Conservation (phyloP, 257 asterid species). For the Rhazya stricta region DNA sequence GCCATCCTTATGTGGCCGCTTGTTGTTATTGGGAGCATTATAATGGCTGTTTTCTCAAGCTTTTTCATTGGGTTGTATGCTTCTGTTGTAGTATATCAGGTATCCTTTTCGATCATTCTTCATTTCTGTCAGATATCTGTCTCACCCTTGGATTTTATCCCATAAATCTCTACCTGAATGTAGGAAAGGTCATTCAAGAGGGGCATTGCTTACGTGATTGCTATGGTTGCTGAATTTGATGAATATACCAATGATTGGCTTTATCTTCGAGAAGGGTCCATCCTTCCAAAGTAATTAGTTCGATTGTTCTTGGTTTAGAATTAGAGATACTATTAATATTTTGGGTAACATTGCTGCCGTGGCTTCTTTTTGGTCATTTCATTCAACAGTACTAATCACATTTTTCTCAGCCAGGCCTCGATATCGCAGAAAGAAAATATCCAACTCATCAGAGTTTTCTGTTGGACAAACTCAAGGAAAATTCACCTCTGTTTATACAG, state of each 20-base stretch:
- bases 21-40: constrained; percentile 69
- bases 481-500: constrained; percentile 37
- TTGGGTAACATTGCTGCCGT: neutral
- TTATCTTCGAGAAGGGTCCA: constrained; percentile 85
- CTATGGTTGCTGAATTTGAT: constrained; percentile 94
- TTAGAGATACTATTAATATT: neutral
- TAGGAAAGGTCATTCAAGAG: constrained; percentile 84
- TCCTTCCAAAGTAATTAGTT: constrained; percentile 73
- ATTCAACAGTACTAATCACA: constrained; percentile 17
- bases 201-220: constrained; percentile 71
- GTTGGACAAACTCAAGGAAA: constrained; percentile 42
- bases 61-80: constrained; percentile 82
- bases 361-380: neutral
- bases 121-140: neutral
- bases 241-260: constrained; percentile 97
- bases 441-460: constrained; percentile 49
- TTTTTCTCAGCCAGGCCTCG: constrained; percentile 58
- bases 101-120: constrained; percentile 18
- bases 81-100: constrained; percentile 86
- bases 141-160: neutral
- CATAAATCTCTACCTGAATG: constrained; percentile 8
- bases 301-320: neutral
- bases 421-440: constrained; percentile 49
- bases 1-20: constrained; percentile 93
- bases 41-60: constrained; percentile 67